phyloP scores from a whole-genome alignment of 2,329 filamentous ascomycete species.

The Alternaria brassicicola region DNA sequence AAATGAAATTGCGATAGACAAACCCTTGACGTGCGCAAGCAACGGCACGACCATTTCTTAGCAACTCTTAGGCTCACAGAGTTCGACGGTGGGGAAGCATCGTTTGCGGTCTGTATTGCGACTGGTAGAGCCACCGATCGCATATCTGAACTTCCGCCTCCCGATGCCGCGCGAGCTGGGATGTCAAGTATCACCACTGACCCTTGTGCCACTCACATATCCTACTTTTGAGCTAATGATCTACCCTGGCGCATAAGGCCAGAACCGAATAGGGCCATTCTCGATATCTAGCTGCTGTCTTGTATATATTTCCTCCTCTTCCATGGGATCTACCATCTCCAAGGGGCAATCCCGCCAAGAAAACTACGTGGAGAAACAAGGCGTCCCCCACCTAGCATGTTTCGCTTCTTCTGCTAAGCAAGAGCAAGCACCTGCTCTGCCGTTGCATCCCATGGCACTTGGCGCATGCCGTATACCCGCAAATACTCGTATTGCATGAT shows the following conservation, averaged over 20 bases:
- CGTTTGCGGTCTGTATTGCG: neutral
- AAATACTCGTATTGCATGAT: neutral
- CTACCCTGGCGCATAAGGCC: neutral
- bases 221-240: neutral
- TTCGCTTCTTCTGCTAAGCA: slow-evolving; percentile 1
- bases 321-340: neutral
- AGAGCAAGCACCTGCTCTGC: neutral
- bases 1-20: slow-evolving; percentile 4
- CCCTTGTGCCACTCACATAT: slow-evolving; percentile 2
- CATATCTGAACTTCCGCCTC: neutral
- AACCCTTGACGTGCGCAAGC: neutral
- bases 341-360: neutral
- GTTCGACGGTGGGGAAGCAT: neutral
- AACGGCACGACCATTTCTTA: neutral
- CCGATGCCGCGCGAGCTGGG: slow-evolving; percentile 2
- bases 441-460: neutral
- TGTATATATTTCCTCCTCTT: neutral
- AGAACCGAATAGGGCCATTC: neutral
- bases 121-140: neutral
- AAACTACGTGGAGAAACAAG: slow-evolving; percentile 1
- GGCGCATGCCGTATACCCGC: neutral
- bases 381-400: neutral
- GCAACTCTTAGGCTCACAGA: neutral
- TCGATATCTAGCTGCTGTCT: neutral
- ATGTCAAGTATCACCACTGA: neutral